Evolutionary conservation across 2,329 filamentous ascomycete species (phyloP).

Genomic region (Atkinsonella hypoxylon): DNA sequence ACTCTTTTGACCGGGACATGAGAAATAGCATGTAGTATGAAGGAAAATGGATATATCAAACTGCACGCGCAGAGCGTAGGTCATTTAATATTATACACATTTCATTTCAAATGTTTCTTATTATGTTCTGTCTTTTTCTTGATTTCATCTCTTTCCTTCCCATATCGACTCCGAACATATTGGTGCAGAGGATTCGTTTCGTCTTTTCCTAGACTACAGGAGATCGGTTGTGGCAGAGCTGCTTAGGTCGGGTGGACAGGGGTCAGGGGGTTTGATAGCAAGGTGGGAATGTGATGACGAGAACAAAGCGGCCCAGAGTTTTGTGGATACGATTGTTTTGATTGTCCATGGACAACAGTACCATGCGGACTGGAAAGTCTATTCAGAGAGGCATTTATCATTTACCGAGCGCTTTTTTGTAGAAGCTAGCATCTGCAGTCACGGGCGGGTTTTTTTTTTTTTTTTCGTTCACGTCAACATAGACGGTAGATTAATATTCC

Average conservation of each 20-base stretch:
- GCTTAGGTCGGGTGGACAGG: neutral
- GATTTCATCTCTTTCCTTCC: neutral
- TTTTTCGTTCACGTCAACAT: too few species aligned
- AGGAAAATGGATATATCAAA: constrained; percentile 1
- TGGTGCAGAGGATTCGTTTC: neutral
- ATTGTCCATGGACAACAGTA: neutral
- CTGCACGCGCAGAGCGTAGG: constrained; percentile 14
- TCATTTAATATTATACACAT: constrained; percentile 18
- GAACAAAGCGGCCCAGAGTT: neutral
- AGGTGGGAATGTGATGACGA: neutral
- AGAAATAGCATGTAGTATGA: constrained; percentile 15
- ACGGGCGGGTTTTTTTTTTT: too few species aligned
- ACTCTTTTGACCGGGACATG: constrained; percentile 13
- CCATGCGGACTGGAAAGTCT: too few species aligned
- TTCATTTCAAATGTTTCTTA: constrained; percentile 13
- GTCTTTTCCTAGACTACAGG: neutral
- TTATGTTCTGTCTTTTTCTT: constrained; percentile 3
- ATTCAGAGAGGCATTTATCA: neutral
- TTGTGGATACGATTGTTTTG: neutral
- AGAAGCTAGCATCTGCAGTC: too few species aligned
- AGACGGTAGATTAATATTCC: too few species aligned
- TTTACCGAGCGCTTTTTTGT: neutral
- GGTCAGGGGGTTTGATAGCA: neutral
- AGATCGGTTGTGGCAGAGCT: neutral
- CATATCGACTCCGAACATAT: neutral